Base-by-base conservation (phyloP, 2,329 filamentous ascomycete genomes). In the Phoma sp. region DNA sequence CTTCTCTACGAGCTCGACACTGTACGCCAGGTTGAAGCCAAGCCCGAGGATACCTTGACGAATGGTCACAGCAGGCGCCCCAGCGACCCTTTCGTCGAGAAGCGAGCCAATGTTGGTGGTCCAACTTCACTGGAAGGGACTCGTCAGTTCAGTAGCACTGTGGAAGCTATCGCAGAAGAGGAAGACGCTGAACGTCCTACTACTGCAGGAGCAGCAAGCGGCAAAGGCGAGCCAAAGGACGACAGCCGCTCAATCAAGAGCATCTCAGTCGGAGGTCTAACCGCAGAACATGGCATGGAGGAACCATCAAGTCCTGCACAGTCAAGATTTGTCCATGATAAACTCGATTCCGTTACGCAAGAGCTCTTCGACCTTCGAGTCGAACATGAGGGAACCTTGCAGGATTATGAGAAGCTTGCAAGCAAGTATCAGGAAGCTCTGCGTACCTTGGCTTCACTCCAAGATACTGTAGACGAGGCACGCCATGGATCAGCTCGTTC, bases 341-440 rank as follows among this genome's bases (percentile, higher is more conserved):
- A 98, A 77, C 84, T 98, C 12, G 93, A 98, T 68, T 88, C 83
- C 32, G 89, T 98, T 33, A 95, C 90, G 0, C 92, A 96, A 72
- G 95, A 99, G 76, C 87, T 99, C 2, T 85, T 96, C 52, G 91
- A 95, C 65, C 84, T 99, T 45, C 89, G 91, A 14, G 88, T 96
- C 33, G 92, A 97, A 75, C 95, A 99, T 66, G 93, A 98, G 73
- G 81, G 83, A 7, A 93, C 92, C 0, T 72, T 96, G 15, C 87
- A 83, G 59, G 92, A 98, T 53, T 93, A 88, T 65, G 90, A 96
- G 60, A 77, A 87, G 38, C 87, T 99, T 21, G 87, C 92, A 51
- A 83, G 87, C 63, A 98, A 96, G 75, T 99, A 99, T 65, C 91
- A 96, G 68, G 89, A 96, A 67, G 90, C 93, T 5, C 80, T 99